Conservation (phyloP, 208 protist species). For the Acanthamoeba castellanii region DNA sequence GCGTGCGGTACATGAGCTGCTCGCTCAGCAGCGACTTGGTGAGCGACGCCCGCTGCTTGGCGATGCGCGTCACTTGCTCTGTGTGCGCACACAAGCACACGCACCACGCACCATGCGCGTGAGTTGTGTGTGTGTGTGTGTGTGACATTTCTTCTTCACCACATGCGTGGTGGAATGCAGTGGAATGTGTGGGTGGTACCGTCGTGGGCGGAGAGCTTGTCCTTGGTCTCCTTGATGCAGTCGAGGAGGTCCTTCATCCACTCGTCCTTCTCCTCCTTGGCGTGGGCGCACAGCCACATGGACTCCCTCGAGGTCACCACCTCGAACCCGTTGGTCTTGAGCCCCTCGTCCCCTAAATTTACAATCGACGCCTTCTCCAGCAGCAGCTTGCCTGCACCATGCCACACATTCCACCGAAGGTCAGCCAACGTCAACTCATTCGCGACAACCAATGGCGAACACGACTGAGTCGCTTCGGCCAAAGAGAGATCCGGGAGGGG, state of each 20-base stretch:
- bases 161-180: too few relatives aligned
- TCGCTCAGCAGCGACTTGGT: too few relatives aligned
- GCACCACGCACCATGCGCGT: too few relatives aligned
- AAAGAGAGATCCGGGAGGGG: background rate
- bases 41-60: too few relatives aligned
- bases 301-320: background rate
- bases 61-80: too few relatives aligned
- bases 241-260: slow-evolving; percentile 24
- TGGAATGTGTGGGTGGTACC: too few relatives aligned
- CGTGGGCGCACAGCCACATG: slow-evolving; percentile 1
- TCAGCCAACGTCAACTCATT: background rate
- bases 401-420: background rate
- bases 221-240: slow-evolving; percentile 48
- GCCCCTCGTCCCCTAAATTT: slow-evolving; percentile 32
- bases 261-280: slow-evolving; percentile 24
- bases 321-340: slow-evolving; percentile 47
- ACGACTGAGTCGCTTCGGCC: background rate
- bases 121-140: too few relatives aligned
- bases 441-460: too few relatives aligned
- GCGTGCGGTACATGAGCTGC: too few relatives aligned
- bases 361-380: slow-evolving; percentile 9
- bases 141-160: too few relatives aligned
- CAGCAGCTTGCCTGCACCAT: background rate
- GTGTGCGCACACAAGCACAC: too few relatives aligned
- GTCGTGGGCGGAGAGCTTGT: slow-evolving; percentile 8